These are phyloP conservation scores for Aspergillus fumigatiaffinis DNA, from an alignment of 2,329 filamentous ascomycete genomes.

Conservation along the genomic window DNA sequence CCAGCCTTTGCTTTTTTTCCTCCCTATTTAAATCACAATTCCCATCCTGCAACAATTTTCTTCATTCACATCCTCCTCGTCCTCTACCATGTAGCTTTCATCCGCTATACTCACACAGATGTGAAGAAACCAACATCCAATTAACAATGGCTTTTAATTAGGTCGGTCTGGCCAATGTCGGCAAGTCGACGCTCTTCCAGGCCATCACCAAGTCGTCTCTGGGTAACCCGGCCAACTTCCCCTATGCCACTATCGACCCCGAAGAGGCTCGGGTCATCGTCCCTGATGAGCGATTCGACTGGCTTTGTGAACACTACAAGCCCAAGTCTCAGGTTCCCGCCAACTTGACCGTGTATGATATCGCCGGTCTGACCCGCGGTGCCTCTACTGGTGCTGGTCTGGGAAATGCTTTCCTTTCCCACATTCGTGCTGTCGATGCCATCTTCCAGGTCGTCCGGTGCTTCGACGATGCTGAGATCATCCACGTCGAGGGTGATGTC, in stretches of 20 bases:
- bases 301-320: conserved; percentile 93
- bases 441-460: conserved; percentile 96
- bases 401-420: conserved; percentile 95
- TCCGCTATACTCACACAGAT: background rate
- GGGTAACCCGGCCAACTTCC: conserved; percentile 99
- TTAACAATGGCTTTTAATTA: conserved; percentile 37
- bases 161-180: conserved; percentile 98
- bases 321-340: conserved; percentile 96
- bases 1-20: conserved; percentile 25
- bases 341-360: conserved; percentile 97
- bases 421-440: conserved; percentile 96
- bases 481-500: conserved; percentile 98
- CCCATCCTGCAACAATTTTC: background rate
- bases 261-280: conserved; percentile 98
- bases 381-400: conserved; percentile 97
- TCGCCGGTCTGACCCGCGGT: conserved; percentile 91
- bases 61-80: conserved; percentile 8
- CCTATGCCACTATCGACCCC: conserved; percentile 97
- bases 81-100: conserved; percentile 3
- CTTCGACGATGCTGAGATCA: conserved; percentile 99
- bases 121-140: background rate
- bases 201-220: conserved; percentile 97
- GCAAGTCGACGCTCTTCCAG: conserved; percentile 99
- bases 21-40: conserved; percentile 6
- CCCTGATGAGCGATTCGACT: conserved; percentile 92